A percentile compares a stretch with the other conserved stretches of the same genome.
These are phyloP conservation scores for Nevesoporus exiguus DNA, from an alignment of 768 basidiomycete species.

Conservation along the genomic window DNA sequence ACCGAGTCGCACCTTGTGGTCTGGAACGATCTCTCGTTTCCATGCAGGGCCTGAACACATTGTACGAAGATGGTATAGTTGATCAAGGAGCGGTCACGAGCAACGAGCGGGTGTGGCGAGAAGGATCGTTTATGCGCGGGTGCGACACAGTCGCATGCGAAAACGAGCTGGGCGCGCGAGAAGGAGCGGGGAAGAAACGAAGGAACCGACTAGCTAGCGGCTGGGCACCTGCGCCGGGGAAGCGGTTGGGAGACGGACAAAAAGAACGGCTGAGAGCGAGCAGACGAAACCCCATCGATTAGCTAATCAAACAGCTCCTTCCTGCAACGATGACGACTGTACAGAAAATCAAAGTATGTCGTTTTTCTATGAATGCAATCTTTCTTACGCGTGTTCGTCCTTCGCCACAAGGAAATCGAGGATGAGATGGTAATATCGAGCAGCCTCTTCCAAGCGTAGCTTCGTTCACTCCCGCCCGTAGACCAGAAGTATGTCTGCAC, in stretches of 20 bases:
- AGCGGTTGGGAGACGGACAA: slow-evolving; percentile 1
- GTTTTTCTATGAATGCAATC: slow-evolving; percentile 9
- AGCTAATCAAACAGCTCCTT: slow-evolving; percentile 7
- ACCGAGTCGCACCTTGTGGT: slow-evolving; percentile 77
- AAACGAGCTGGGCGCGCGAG: slow-evolving; percentile 13
- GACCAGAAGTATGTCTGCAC: slow-evolving; percentile 68
- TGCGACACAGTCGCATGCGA: slow-evolving; percentile 37
- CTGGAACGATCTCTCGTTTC: slow-evolving; percentile 96
- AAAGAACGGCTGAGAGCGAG: no score
- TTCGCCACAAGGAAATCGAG: slow-evolving; percentile 76
- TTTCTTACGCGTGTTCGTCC: background rate
- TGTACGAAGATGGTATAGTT: slow-evolving; percentile 7
- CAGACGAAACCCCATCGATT: no score
- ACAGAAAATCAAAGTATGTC: slow-evolving; percentile 78
- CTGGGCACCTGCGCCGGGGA: slow-evolving; percentile 13
- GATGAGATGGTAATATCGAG: slow-evolving; percentile 83
- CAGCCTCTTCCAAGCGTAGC: slow-evolving; percentile 11
- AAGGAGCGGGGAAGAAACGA: slow-evolving; percentile 26
- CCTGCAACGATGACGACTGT: slow-evolving; percentile 68
- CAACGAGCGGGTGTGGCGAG: slow-evolving; percentile 24
- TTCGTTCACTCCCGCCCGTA: slow-evolving; percentile 37
- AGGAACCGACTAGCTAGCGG: slow-evolving; percentile 13
- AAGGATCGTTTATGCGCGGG: slow-evolving; percentile 23
- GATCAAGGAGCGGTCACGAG: slow-evolving; percentile 18
- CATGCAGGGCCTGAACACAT: slow-evolving; percentile 69